phyloP scores from a whole-genome alignment of 805 yeast genomes.

The Ogataea corticis region DNA sequence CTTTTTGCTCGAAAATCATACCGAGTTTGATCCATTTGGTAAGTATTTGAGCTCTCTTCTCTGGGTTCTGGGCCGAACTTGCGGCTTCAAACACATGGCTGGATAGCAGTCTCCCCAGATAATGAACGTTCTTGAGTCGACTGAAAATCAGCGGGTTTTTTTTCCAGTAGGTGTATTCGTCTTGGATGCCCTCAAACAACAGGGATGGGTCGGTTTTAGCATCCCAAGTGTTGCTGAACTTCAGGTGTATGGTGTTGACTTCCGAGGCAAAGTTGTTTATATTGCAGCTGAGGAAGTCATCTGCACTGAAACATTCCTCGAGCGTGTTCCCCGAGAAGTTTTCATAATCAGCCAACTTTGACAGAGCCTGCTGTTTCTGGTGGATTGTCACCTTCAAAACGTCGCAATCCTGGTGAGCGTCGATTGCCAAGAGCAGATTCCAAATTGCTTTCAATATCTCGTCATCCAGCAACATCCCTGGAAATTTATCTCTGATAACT shows the following conservation, averaged over 20 bases:
- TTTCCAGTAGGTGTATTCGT: conserved; percentile 44
- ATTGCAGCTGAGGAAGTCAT: conserved; percentile 55
- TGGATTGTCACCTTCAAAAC: conserved; percentile 54
- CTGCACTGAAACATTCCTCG: conserved; percentile 22
- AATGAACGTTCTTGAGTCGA: conserved; percentile 66
- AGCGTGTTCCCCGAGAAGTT: conserved; percentile 18
- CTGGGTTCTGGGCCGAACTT: conserved; percentile 33
- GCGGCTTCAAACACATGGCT: conserved; percentile 66
- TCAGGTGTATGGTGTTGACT: conserved; percentile 65
- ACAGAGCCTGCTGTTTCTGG: conserved; percentile 48
- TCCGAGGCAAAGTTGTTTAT: conserved; percentile 58
- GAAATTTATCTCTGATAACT: conserved; percentile 57
- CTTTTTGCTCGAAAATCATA: conserved; percentile 68
- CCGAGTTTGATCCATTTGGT: conserved; percentile 88
- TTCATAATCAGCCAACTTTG: conserved; percentile 36
- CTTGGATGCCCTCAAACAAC: conserved; percentile 55
- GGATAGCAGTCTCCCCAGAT: conserved; percentile 67
- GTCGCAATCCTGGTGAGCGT: conserved; percentile 51
- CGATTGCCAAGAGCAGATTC: conserved; percentile 50
- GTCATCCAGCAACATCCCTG: conserved; percentile 69
- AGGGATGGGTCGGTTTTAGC: conserved; percentile 78
- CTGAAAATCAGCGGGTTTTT: conserved; percentile 79
- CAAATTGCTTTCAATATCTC: conserved; percentile 59
- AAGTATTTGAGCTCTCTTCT: conserved; percentile 61
- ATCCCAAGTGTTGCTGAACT: conserved; percentile 70